Conservation (phyloP, 306 rosid species). For the peach (Prunus persica) region DNA sequence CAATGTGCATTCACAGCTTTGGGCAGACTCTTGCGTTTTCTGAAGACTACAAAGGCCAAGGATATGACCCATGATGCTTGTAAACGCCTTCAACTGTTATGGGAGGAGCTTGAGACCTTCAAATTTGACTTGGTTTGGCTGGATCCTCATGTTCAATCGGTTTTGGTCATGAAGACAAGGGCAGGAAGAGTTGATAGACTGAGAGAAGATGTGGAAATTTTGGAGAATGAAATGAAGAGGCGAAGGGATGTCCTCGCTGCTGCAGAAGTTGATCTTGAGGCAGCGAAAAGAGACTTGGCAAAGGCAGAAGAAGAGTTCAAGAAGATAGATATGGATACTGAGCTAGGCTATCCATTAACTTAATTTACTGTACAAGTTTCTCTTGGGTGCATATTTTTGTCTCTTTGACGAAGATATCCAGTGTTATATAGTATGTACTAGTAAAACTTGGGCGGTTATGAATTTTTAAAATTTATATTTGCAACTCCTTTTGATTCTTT, state of each 20-base stretch:
- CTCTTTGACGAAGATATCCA: too few species aligned
- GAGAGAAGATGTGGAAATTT: background rate
- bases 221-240: background rate
- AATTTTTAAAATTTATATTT: too few species aligned
- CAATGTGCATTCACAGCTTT: slow-evolving; percentile 12
- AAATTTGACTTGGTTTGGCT: slow-evolving; percentile 3
- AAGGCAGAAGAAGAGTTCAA: background rate
- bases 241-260: background rate
- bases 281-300: background rate
- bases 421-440: too few species aligned
- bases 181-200: too few species aligned
- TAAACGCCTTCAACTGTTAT: background rate
- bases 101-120: background rate
- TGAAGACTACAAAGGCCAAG: background rate
- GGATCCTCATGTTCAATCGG: background rate
- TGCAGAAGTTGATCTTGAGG: background rate
- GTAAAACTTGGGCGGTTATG: too few species aligned
- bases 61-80: background rate
- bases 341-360: background rate
- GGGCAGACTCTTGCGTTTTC: background rate
- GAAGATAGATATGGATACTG: background rate
- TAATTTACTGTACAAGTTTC: too few species aligned
- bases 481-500: too few species aligned
- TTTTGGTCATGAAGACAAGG: background rate
- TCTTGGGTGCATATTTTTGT: too few species aligned